phyloP scores from a whole-genome alignment of 1,139 yeast genomes.

The Saccharomycopsis hybrid region DNA sequence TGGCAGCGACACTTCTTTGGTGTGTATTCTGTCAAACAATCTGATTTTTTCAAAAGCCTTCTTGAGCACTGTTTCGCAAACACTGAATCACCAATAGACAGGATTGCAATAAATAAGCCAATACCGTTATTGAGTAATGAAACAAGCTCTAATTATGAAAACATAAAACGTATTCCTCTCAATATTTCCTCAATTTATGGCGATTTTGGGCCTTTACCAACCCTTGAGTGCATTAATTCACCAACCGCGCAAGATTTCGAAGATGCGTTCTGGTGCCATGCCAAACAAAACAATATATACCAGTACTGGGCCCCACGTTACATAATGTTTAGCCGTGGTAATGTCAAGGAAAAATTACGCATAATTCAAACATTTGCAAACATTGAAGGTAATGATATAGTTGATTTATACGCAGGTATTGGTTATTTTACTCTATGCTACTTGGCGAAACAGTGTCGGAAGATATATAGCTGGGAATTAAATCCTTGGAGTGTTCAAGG shows the following conservation, averaged over 20 bases:
- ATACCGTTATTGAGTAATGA: constrained; percentile 32
- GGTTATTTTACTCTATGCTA: constrained; percentile 80
- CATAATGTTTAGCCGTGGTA: constrained; percentile 90
- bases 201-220: constrained; percentile 48
- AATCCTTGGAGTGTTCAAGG: constrained; percentile 86
- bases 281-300: constrained; percentile 63
- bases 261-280: constrained; percentile 65
- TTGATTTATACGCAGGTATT: constrained; percentile 79
- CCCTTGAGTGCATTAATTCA: constrained; percentile 26
- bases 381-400: constrained; percentile 38
- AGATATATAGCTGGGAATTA: constrained; percentile 72
- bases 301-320: constrained; percentile 83
- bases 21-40: constrained; percentile 3
- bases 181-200: constrained; percentile 56
- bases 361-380: constrained; percentile 38
- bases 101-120: constrained; percentile 63
- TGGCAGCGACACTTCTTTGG: constrained; percentile 32
- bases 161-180: constrained; percentile 56
- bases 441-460: constrained; percentile 44
- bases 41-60: constrained; percentile 28
- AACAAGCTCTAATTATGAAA: constrained; percentile 31
- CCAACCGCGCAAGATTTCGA: constrained; percentile 43
- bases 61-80: constrained; percentile 25
- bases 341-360: constrained; percentile 73
- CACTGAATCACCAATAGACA: background rate